Base-by-base conservation (phyloP, 176 grass and related monocot genomes). In the Guadua angustifolia region DNA sequence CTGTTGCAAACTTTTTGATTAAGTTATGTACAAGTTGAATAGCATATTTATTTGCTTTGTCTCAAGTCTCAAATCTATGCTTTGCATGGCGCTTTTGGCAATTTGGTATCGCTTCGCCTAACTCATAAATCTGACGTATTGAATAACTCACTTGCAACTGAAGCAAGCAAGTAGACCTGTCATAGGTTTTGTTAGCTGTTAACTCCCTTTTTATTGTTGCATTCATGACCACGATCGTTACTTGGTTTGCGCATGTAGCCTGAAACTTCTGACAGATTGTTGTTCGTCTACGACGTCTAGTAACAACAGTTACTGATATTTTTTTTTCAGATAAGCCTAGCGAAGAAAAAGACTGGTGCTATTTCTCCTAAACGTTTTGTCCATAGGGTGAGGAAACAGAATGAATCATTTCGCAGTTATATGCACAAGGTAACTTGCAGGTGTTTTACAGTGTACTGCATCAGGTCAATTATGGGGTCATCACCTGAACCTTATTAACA, bases 271-370 rank as follows among this genome's bases (percentile, higher is more conserved):
- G n/a, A 21, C 39, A 50, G 17, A 73, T 15, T 69, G 32, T 4
- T 56, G 9, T 84, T 32, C 47, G 10, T 61, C 57, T 53, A 53
- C 50, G 16, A 17, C 1, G 32, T 66, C 51, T 73, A 56, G 7
- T 84, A 69, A 75, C 46, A 74, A 83, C 24, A 0, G n/a, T 33
- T 70, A 10, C 25, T 68, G 26, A n/a, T 84, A 29, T 40, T 55
- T 64, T 71, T 79, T 79, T 52, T 86, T 57, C 79, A 98, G 95
- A 95, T 98, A 90, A 94, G 46, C 60, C 90, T 87, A 47, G 84
- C 92, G 1, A 98, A 98, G 93, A 98, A 95, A 90, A 95, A 92
- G 65, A 98, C 93, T 29, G 95, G 95, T 85, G 89, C 94, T 71
- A 88, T 98, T 74, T 91, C 95, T 68, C 93, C 95, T 35, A 98